Base-by-base conservation (phyloP, 2,329 filamentous ascomycete genomes). In the Daldinia sp. region DNA sequence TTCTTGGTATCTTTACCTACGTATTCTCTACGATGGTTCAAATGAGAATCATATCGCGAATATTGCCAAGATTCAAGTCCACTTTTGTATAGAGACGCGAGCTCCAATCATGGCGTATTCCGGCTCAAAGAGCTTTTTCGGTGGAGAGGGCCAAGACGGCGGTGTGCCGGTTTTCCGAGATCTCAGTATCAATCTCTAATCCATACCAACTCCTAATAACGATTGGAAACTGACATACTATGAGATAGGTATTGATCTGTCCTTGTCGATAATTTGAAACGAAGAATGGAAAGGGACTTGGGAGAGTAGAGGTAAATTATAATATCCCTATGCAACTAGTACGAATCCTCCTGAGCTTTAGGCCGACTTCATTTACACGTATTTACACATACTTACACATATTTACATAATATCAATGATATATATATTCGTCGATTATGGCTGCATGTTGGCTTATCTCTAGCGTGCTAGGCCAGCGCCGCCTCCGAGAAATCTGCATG, bases 91-190 rank as follows among this genome's bases (percentile, higher is more conserved):
- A 29, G 61, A 51, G 56, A 59, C 51, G 58, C 53, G 47, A 54
- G 54, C 37, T 61, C 64, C 64, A 67, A 67, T 67, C 54, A 67
- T 57, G 25, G 47, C 15, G 50, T 45, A 25, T 57, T 67, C 64
- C 61, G 64, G 45, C 48, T 57, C 55, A 57, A 64, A 49, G 64
- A 56, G 64, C 58, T 58, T 67, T 62, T 58, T 62, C 64, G 58
- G 64, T 67, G 61, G 64, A 59, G 64, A 64, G 57, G 29, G 64
- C 64, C 64, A 67, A 67, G 64, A 64, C 58, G 29, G 54, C 54
- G 19, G 21, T 58, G 64, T 67, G 64, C 64, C 64, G 61, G 64
- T 64, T 67, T 67, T 64, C 64, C 64, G 64, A 61, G 53, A 47
- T 41, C 35, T 47, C 39, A 53, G 49, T 34, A 45, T 51, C 23